Conservation (phyloP, 1,284 basidiomycete genomes). For the Tilletiopsis washingtonensis region DNA sequence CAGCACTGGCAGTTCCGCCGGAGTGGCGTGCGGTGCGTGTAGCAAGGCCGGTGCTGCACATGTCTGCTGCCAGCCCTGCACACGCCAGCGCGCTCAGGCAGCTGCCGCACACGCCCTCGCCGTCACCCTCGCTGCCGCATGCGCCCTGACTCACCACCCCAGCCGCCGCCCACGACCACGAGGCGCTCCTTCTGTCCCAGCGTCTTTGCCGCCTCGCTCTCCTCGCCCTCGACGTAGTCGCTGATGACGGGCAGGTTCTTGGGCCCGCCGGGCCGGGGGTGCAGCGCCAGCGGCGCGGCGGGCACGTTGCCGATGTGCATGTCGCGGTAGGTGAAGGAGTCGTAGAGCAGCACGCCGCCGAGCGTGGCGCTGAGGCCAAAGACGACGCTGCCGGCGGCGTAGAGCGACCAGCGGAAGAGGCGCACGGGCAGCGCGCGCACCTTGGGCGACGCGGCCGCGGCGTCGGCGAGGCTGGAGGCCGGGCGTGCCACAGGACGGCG, state of each 20-base stretch:
- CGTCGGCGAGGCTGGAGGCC: too few species aligned
- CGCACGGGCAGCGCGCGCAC: not conserved
- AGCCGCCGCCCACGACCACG: constrained; percentile 46
- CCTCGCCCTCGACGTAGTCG: constrained; percentile 16
- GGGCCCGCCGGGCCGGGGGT: constrained; percentile 33
- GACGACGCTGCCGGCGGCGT: constrained; percentile 20
- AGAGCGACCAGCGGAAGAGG: constrained; percentile 6
- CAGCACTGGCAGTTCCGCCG: too few species aligned
- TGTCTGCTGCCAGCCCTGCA: too few species aligned
- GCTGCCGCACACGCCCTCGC: too few species aligned
- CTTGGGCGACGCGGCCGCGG: too few species aligned
- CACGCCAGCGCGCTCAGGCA: too few species aligned
- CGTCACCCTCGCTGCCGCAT: too few species aligned
- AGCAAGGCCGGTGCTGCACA: too few species aligned
- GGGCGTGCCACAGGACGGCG: too few species aligned
- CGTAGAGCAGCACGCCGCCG: constrained; percentile 30
- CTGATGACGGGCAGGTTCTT: constrained; percentile 40
- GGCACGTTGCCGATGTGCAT: constrained; percentile 30
- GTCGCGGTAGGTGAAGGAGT: constrained; percentile 35
- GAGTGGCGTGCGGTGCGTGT: too few species aligned
- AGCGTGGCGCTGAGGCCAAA: constrained; percentile 28
- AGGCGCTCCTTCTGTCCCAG: constrained; percentile 34
- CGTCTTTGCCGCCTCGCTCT: constrained; percentile 15
- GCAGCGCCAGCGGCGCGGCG: constrained; percentile 22
- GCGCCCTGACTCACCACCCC: constrained; percentile 28